phyloP scores from a whole-genome alignment of 2,329 filamentous ascomycete genomes.

The Neofusicoccum laricinum region DNA sequence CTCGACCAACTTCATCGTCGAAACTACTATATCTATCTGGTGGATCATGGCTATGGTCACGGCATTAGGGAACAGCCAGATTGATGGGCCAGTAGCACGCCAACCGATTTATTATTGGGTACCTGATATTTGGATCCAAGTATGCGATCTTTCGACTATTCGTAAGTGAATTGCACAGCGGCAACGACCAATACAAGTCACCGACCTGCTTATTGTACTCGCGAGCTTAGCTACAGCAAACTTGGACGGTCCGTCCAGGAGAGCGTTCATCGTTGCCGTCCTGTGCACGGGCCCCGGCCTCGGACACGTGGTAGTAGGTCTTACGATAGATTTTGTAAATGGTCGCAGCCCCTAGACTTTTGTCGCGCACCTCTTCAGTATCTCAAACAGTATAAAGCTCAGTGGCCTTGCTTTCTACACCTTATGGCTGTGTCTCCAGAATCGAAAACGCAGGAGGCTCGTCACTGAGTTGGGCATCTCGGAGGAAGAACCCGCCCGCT shows the following conservation, averaged over 20 bases:
- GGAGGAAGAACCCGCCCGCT: background rate
- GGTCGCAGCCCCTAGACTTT: too few species aligned
- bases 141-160: background rate
- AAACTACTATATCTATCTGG: too few species aligned
- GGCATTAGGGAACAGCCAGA: too few species aligned
- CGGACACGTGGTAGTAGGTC: too few species aligned
- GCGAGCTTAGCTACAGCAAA: background rate
- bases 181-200: too few species aligned
- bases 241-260: background rate
- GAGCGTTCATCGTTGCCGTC: background rate
- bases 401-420: background rate
- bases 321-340: too few species aligned
- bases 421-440: background rate
- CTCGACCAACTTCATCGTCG: too few species aligned
- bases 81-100: too few species aligned
- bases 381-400: background rate
- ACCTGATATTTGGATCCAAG: too few species aligned
- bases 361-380: too few species aligned
- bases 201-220: background rate
- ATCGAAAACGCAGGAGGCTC: background rate
- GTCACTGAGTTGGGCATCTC: background rate
- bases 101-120: too few species aligned
- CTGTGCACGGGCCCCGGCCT: background rate
- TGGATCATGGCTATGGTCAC: too few species aligned
- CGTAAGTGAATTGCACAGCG: background rate